phyloP scores from a whole-genome alignment of 2,329 filamentous ascomycete species.

The Penicillium oxalicum region DNA sequence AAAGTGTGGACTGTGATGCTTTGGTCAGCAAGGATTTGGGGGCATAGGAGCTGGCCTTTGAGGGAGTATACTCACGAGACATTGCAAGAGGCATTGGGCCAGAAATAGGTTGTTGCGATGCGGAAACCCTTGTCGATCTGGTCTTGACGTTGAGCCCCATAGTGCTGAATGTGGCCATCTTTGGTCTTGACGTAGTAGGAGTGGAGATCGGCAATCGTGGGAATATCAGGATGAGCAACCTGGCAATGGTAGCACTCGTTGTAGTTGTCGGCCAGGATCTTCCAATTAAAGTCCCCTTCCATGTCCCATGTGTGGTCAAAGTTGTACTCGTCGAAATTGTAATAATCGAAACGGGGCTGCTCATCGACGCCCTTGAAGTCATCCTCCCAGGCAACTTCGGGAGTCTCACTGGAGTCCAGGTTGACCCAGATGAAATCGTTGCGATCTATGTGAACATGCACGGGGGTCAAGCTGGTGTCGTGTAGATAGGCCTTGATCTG shows the following conservation, averaged over 20 bases:
- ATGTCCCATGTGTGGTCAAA: conserved; percentile 57
- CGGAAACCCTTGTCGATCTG: conserved; percentile 21
- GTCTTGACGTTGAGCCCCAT: conserved; percentile 24
- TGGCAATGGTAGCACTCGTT: conserved; percentile 43
- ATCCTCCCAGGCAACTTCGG: conserved; percentile 50
- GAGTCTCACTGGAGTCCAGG: conserved; percentile 42
- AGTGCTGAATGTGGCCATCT: conserved; percentile 47
- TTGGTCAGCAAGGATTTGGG: background rate
- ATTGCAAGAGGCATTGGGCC: conserved; percentile 34
- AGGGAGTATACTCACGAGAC: conserved; percentile 24
- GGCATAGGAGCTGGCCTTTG: background rate
- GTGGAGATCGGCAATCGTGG: conserved; percentile 50
- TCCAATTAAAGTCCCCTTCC: conserved; percentile 57
- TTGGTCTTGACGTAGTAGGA: conserved; percentile 50
- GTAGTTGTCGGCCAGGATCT: conserved; percentile 59
- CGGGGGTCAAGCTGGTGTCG: conserved; percentile 48
- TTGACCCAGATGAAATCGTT: conserved; percentile 57
- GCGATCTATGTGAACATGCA: conserved; percentile 50
- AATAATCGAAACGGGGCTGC: conserved; percentile 44
- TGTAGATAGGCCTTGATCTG: conserved; percentile 43
- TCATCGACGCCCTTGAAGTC: conserved; percentile 48
- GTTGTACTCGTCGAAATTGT: conserved; percentile 50
- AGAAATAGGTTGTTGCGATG: conserved; percentile 27
- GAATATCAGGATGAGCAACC: conserved; percentile 23
- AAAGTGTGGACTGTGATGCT: conserved; percentile 45